phyloP scores from a whole-genome alignment of 225 moss, liverwort and hornwort species.

The Physcomitrellopsis africana region DNA sequence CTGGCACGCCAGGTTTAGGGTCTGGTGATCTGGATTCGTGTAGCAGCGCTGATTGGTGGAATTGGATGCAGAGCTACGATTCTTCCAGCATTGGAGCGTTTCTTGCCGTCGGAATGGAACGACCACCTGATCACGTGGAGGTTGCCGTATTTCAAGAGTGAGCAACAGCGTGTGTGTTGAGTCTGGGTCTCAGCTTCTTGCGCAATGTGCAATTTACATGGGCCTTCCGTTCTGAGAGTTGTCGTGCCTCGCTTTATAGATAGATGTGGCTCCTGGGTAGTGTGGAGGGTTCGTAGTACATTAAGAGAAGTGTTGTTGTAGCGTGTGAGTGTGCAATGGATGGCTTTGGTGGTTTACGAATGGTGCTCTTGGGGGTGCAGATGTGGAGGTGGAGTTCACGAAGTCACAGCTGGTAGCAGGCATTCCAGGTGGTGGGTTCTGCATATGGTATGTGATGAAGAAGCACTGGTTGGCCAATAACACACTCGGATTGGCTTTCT shows the following conservation, averaged over 20 bases:
- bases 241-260: not conserved
- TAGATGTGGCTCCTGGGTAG: conserved; percentile 11
- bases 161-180: conserved; percentile 24
- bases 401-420: conserved; percentile 88
- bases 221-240: conserved; percentile 5
- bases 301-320: conserved; percentile 18
- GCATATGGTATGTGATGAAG: conserved; percentile 96
- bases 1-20: not conserved
- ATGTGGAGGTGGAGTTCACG: conserved; percentile 87
- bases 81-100: conserved; percentile 77
- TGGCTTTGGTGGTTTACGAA: not conserved
- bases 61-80: conserved; percentile 86
- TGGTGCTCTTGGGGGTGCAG: conserved; percentile 48
- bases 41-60: conserved; percentile 5
- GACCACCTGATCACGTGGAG: conserved; percentile 59
- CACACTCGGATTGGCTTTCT: conserved; percentile 98
- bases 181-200: not conserved
- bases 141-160: conserved; percentile 91
- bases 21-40: conserved; percentile 3
- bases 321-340: not conserved
- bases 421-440: conserved; percentile 93
- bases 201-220: too few relatives aligned
- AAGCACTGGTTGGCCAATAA: conserved; percentile 99
- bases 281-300: conserved; percentile 6
- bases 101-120: conserved; percentile 84